Conservation (phyloP, 2,329 filamentous ascomycete genomes). For the Septoria linicola region DNA sequence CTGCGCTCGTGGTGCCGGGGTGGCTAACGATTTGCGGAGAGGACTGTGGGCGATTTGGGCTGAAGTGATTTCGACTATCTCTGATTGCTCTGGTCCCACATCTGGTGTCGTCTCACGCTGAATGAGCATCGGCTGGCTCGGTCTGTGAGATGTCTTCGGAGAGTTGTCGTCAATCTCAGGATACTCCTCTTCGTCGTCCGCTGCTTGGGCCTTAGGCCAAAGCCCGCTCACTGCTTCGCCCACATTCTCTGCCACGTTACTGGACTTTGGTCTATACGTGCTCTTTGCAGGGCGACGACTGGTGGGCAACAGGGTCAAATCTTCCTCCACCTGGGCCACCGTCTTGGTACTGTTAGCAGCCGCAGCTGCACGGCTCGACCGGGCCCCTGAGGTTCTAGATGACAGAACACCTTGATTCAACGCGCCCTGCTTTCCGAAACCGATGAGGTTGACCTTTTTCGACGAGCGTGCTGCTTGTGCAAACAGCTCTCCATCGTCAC, state of each 20-base stretch:
- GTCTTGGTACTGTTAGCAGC: not conserved
- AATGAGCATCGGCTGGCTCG: no score
- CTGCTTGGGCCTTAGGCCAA: not conserved
- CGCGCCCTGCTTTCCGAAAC: conserved; percentile 32
- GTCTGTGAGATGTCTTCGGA: no score
- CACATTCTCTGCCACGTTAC: conserved; percentile 11
- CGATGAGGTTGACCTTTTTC: conserved; percentile 32
- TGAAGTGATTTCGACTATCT: no score
- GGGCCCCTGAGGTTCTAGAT: conserved; percentile 4
- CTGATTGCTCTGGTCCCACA: no score
- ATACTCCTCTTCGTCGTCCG: no score
- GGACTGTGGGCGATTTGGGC: no score
- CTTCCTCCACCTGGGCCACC: not conserved
- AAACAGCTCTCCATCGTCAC: conserved; percentile 3
- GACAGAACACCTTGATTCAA: conserved; percentile 34
- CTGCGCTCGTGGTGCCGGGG: not conserved
- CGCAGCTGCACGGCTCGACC: not conserved
- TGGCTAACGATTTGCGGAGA: not conserved
- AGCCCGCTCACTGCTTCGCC: conserved; percentile 9
- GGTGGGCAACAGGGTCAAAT: not conserved
- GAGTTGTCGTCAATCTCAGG: no score
- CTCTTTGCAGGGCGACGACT: not conserved
- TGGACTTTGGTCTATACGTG: conserved; percentile 1
- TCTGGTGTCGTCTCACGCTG: no score
- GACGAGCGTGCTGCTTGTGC: conserved; percentile 10